These are phyloP conservation scores for Sporobolomyces pararoseus DNA, from an alignment of 768 basidiomycete species.

Conservation along the genomic window DNA sequence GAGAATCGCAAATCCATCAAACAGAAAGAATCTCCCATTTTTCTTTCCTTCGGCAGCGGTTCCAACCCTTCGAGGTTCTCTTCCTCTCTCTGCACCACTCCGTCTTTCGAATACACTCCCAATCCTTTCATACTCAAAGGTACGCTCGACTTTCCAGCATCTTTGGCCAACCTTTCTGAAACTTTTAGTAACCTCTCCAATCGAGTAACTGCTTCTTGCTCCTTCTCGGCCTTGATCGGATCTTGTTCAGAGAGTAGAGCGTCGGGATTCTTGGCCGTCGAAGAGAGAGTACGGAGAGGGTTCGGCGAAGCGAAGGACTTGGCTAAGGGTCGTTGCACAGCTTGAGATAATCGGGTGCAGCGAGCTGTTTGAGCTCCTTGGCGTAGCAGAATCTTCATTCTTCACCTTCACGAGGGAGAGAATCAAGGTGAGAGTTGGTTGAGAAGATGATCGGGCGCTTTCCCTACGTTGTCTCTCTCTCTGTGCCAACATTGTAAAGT, in stretches of 20 bases:
- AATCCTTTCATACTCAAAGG: slow-evolving; percentile 6
- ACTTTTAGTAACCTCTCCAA: slow-evolving; percentile 20
- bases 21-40: slow-evolving; percentile 37
- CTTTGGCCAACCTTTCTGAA: slow-evolving; percentile 11
- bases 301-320: not conserved
- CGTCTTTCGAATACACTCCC: not conserved
- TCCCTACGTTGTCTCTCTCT: too few species aligned
- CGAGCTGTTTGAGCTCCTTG: not conserved
- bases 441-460: too few species aligned
- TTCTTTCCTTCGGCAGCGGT: slow-evolving; percentile 20
- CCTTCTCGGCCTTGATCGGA: not conserved
- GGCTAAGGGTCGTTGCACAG: not conserved
- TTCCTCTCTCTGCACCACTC: too few species aligned
- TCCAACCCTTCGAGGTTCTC: not conserved
- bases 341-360: too few species aligned
- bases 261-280: not conserved
- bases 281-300: not conserved
- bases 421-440: too few species aligned
- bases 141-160: not conserved
- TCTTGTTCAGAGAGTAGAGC: slow-evolving; percentile 20
- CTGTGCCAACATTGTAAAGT: too few species aligned
- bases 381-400: not conserved
- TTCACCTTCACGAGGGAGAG: too few species aligned
- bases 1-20: slow-evolving; percentile 38
- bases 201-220: slow-evolving; percentile 12